Percentiles rank a stretch among this genome's conserved stretches.
Conservation (phyloP, 768 basidiomycete species). For the Artomyces pyxidatus region DNA sequence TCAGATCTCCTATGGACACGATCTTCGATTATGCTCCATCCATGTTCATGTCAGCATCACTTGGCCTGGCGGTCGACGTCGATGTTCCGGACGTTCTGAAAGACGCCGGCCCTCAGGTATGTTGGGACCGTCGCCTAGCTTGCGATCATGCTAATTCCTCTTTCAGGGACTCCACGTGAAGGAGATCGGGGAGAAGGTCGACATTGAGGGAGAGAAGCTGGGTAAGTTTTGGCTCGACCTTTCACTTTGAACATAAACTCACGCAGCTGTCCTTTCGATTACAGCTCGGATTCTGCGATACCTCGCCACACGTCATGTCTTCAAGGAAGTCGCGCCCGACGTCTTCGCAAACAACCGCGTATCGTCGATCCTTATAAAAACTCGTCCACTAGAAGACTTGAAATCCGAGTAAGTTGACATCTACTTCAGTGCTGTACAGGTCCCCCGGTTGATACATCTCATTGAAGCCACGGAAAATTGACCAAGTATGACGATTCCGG, state of each 20-base stretch:
- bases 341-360: constrained; percentile 33
- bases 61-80: neutral
- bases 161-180: constrained; percentile 7
- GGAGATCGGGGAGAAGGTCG: constrained; percentile 1
- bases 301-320: constrained; percentile 32
- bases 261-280: too few species aligned
- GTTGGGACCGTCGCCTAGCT: too few species aligned
- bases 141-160: too few species aligned
- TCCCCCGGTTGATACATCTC: neutral
- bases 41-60: constrained; percentile 1
- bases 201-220: constrained; percentile 1
- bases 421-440: too few species aligned
- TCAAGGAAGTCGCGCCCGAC: constrained; percentile 28
- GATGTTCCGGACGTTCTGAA: constrained; percentile 5
- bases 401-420: neutral
- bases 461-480: neutral
- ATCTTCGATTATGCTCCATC: neutral
- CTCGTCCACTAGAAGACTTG: constrained; percentile 20
- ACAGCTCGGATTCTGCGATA: constrained; percentile 32
- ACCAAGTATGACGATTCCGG: constrained; percentile 14
- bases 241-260: neutral
- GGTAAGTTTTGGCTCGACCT: neutral
- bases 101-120: neutral
- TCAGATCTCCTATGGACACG: constrained; percentile 1
- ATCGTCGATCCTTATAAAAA: constrained; percentile 26